A percentile compares a stretch with the other conserved stretches of the same genome.
These are phyloP conservation scores for Syncephalis fuscata DNA, from an alignment of 371 early-diverging fungal species.

Conservation along the genomic window DNA sequence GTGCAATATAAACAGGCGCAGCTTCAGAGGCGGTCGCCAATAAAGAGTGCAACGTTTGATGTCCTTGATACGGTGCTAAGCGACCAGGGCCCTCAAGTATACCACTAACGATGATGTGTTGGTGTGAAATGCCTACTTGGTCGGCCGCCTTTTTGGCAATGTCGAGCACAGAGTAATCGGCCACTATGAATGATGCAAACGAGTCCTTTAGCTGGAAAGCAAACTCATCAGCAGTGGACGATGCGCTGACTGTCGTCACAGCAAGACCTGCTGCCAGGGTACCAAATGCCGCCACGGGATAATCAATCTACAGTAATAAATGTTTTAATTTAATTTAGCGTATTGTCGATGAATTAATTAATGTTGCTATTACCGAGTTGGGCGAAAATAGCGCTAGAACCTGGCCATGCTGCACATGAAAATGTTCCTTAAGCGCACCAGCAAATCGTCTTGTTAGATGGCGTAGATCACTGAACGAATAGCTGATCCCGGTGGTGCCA, in stretches of 20 bases:
- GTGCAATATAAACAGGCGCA: conserved; percentile 7
- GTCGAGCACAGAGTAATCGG: conserved; percentile 20
- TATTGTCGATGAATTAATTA: conserved; percentile 17
- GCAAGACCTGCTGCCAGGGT: conserved; percentile 18
- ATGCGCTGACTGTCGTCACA: conserved; percentile 55
- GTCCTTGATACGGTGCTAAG: conserved; percentile 9
- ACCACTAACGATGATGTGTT: conserved; percentile 21
- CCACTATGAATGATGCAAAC: conserved; percentile 38
- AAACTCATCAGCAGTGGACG: conserved; percentile 56
- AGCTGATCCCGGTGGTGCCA: conserved; percentile 21
- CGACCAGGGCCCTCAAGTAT: conserved; percentile 29
- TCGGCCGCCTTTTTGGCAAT: conserved; percentile 38
- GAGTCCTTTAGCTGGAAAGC: conserved; percentile 53
- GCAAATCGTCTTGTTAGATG: conserved; percentile 37
- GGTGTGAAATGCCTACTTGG: conserved; percentile 21
- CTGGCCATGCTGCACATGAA: conserved; percentile 36
- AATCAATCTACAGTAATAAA: conserved; percentile 22
- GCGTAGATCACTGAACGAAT: conserved; percentile 46
- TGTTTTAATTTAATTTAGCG: not conserved
- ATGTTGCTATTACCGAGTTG: conserved; percentile 32
- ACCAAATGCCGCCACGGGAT: conserved; percentile 25
- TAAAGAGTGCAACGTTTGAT: conserved; percentile 2
- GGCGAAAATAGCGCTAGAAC: conserved; percentile 48
- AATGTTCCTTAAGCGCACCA: conserved; percentile 38
- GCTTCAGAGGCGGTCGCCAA: not conserved